A percentile compares a stretch with the other conserved stretches of the same genome.
Evolutionary conservation across 495 filamentous ascomycete species (phyloP).

Genomic region (Mytilinidion resinicola): DNA sequence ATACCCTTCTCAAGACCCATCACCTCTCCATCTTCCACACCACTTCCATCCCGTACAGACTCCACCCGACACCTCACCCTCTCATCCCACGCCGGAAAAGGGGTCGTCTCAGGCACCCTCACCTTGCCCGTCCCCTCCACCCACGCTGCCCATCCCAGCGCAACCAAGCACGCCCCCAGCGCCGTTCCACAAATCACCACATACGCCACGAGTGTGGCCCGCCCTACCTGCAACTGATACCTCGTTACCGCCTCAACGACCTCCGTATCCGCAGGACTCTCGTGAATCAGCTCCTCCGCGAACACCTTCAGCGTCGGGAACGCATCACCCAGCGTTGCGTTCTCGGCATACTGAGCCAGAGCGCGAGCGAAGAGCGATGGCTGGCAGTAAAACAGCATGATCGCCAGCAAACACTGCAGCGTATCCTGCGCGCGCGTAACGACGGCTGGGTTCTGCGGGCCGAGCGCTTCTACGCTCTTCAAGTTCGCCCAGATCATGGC

Average conservation of each 20-base stretch:
- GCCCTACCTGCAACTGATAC: conserved; percentile 3
- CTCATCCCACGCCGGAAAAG: conserved; percentile 6
- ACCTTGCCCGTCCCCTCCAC: background rate
- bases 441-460: conserved; percentile 1
- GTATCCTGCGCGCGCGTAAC: background rate
- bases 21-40: background rate
- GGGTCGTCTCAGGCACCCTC: background rate
- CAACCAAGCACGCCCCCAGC: background rate
- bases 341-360: background rate
- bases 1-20: no score
- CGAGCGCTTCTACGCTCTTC: background rate
- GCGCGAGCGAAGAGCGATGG: background rate
- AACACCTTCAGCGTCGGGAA: background rate
- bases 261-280: background rate
- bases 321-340: background rate
- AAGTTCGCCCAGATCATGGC: conserved; percentile 7
- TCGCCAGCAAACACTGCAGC: conserved; percentile 2
- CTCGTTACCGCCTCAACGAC: background rate
- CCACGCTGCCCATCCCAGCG: conserved; percentile 1
- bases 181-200: conserved; percentile 1
- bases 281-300: background rate
- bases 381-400: conserved; percentile 6
- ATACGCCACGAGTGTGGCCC: background rate
- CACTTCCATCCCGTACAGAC: background rate
- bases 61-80: background rate